Evolutionary conservation across 2,329 filamentous ascomycete species (phyloP).

Genomic region (Fusarium temperatum): DNA sequence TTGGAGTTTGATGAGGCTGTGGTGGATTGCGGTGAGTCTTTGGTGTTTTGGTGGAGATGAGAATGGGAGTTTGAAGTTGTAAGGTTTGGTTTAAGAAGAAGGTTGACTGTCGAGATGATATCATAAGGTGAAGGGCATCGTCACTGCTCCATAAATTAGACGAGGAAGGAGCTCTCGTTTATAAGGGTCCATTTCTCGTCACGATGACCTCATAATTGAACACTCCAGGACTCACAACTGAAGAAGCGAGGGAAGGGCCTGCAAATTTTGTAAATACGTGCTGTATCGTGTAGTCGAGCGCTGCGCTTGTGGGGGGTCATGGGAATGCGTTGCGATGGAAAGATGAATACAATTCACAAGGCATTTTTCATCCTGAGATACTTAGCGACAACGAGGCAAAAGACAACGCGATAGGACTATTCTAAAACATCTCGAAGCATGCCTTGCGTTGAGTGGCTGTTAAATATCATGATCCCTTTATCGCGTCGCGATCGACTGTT

Average conservation of each 20-base stretch:
- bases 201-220: constrained; percentile 6
- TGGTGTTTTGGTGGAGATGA: background rate
- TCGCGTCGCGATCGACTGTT: fast-evolving
- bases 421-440: background rate
- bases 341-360: background rate
- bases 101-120: background rate
- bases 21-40: fast-evolving
- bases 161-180: background rate
- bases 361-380: fast-evolving
- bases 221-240: fast-evolving
- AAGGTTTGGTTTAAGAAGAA: background rate
- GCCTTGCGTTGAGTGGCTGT: fast-evolving
- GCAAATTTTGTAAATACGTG: background rate
- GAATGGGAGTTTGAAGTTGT: background rate
- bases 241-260: fast-evolving
- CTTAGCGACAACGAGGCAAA: background rate
- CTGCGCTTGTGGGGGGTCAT: fast-evolving
- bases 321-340: background rate
- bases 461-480: fast-evolving
- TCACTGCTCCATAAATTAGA: constrained; percentile 13
- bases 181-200: background rate
- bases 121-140: background rate
- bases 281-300: too few relatives aligned
- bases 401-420: background rate
- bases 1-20: background rate